These are phyloP conservation scores for Colletotrichum eremochloae DNA, from an alignment of 2,329 filamentous ascomycete genomes.

Conservation along the genomic window DNA sequence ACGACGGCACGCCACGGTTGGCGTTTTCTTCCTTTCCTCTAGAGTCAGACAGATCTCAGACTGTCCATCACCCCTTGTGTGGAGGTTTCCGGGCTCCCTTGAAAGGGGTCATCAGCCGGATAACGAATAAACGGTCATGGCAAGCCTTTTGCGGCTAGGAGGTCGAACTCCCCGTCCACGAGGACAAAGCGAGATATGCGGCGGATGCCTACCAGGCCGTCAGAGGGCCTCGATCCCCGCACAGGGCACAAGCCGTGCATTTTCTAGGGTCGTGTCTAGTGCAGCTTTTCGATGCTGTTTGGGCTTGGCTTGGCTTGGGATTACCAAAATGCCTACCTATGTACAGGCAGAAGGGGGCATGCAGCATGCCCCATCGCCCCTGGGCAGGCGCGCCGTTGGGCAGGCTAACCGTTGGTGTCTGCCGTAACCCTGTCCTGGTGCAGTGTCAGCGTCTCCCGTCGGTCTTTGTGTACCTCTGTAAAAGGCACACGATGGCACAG, in stretches of 20 bases:
- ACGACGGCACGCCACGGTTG: slow-evolving; percentile 1
- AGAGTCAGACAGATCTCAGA: slow-evolving; percentile 27
- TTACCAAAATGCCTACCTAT: slow-evolving; percentile 8
- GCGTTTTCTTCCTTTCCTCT: slow-evolving; percentile 19
- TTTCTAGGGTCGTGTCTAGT: slow-evolving; percentile 41
- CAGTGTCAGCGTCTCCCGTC: slow-evolving; percentile 16
- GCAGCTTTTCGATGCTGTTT: slow-evolving; percentile 26
- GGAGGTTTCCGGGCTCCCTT: slow-evolving; percentile 23
- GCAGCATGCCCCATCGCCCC: slow-evolving; percentile 11
- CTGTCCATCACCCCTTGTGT: slow-evolving; percentile 25
- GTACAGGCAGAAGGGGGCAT: not conserved
- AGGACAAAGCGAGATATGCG: slow-evolving; percentile 35
- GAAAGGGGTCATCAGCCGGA: slow-evolving; percentile 35
- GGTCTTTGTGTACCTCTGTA: not conserved
- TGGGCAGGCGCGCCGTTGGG: slow-evolving; percentile 13
- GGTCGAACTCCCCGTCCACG: slow-evolving; percentile 23
- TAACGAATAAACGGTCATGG: slow-evolving; percentile 6
- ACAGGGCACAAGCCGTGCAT: slow-evolving; percentile 34
- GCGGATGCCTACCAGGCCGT: slow-evolving; percentile 22
- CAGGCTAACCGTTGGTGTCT: slow-evolving; percentile 32
- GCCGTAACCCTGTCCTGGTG: slow-evolving; percentile 22
- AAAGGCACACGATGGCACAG: not conserved
- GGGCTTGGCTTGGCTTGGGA: slow-evolving; percentile 27
- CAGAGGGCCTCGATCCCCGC: slow-evolving; percentile 39
- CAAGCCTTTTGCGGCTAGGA: slow-evolving; percentile 17